Percentiles rank a stretch among this genome's conserved stretches.
Evolutionary conservation across 139 green algal genomes (phyloP).

Genomic region (Haematococcus sp.): DNA sequence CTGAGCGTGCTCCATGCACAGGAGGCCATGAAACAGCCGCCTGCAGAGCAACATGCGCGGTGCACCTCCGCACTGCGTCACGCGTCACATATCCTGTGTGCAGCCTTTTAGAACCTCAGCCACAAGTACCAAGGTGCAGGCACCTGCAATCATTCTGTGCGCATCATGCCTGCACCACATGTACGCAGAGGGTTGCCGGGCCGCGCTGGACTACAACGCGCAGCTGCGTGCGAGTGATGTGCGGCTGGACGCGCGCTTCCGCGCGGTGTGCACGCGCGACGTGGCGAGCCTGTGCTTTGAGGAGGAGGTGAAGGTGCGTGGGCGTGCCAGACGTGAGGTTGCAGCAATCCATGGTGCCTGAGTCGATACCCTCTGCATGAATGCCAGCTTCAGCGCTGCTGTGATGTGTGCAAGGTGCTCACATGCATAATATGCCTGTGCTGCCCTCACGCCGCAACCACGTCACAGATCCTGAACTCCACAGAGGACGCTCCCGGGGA

Average conservation of each 20-base stretch:
- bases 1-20: background rate
- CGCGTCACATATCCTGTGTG: too few relatives aligned
- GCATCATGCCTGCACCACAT: background rate
- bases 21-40: background rate
- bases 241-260: slow-evolving; percentile 32
- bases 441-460: background rate
- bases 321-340: background rate
- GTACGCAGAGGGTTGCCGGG: slow-evolving; percentile 20
- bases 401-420: too few relatives aligned
- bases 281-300: slow-evolving; percentile 19
- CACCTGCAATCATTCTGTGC: too few relatives aligned
- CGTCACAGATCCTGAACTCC: background rate
- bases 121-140: too few relatives aligned
- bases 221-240: slow-evolving; percentile 32
- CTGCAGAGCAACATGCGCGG: background rate
- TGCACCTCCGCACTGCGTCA: too few relatives aligned
- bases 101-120: too few relatives aligned
- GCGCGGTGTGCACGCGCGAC: slow-evolving; percentile 7
- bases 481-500: background rate
- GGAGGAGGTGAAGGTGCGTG: background rate
- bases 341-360: background rate
- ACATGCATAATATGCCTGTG: too few relatives aligned
- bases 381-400: too few relatives aligned
- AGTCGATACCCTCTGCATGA: background rate
- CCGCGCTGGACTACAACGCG: slow-evolving; percentile 5